phyloP scores from a whole-genome alignment of 164 flowering plant genomes.

The Magnolia changhungtana region DNA sequence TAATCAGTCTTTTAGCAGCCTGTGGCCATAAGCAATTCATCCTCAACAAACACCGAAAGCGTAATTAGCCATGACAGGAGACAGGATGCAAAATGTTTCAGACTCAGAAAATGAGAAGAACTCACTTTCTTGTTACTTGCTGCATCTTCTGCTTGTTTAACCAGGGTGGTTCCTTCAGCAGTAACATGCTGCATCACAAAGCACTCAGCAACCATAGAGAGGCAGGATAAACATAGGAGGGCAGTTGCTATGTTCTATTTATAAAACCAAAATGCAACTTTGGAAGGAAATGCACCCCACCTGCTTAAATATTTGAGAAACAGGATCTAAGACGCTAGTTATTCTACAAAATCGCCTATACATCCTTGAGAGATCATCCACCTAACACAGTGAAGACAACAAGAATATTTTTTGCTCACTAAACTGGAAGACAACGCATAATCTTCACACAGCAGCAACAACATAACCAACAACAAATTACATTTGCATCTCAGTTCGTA shows the following conservation, averaged over 20 bases:
- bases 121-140: slow-evolving; percentile 83
- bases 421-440: background rate
- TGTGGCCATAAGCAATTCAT: too few species aligned
- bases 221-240: background rate
- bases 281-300: slow-evolving; percentile 24
- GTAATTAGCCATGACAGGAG: background rate
- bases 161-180: slow-evolving; percentile 87
- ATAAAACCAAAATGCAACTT: slow-evolving; percentile 1
- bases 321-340: slow-evolving; percentile 74
- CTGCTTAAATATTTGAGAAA: slow-evolving; percentile 79
- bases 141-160: slow-evolving; percentile 96
- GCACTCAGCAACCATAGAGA: slow-evolving; percentile 1
- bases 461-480: background rate
- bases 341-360: slow-evolving; percentile 73
- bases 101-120: background rate
- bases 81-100: background rate
- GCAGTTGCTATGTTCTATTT: background rate
- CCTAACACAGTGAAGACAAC: slow-evolving; percentile 22
- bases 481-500: slow-evolving; percentile 12
- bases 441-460: background rate
- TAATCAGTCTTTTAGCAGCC: too few species aligned
- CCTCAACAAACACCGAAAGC: background rate
- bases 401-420: background rate
- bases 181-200: slow-evolving; percentile 74
- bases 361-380: slow-evolving; percentile 87